phyloP scores from a whole-genome alignment of 345 rosid species.

The Excoecaria agallocha region DNA sequence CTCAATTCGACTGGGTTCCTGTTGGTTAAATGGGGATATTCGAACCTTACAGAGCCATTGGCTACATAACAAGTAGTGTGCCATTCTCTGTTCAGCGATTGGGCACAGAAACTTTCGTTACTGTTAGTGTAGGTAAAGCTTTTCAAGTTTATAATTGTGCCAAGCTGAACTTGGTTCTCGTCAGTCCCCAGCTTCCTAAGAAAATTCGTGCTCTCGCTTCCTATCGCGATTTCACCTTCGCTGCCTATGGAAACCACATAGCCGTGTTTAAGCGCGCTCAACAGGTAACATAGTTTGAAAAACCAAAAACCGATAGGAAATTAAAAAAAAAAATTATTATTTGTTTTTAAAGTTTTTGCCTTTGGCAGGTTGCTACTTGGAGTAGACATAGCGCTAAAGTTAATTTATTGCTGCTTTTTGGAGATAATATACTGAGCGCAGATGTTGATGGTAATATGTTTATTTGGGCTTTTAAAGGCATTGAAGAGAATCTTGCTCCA shows the following conservation, averaged over 20 bases:
- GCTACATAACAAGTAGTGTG: conserved; percentile 74
- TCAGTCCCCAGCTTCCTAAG: conserved; percentile 81
- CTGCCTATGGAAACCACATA: conserved; percentile 63
- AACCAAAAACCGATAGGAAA: not conserved
- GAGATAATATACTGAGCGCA: conserved; percentile 74
- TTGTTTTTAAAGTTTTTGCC: not conserved
- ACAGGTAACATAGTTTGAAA: conserved; percentile 42
- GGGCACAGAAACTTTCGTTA: conserved; percentile 87
- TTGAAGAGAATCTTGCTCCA: conserved; percentile 55
- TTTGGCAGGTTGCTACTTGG: conserved; percentile 76
- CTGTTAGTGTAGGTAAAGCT: conserved; percentile 91
- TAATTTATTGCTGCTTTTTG: conserved; percentile 66
- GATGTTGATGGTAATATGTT: conserved; percentile 72
- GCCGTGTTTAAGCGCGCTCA: conserved; percentile 83
- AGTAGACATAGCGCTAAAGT: conserved; percentile 77
- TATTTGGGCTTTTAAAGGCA: conserved; percentile 79
- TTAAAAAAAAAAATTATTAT: not conserved
- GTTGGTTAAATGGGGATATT: conserved; percentile 68
- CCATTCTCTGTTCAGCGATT: conserved; percentile 86
- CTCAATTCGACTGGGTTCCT: not conserved
- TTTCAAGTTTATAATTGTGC: conserved; percentile 92
- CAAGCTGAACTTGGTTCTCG: conserved; percentile 69
- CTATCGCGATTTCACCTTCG: conserved; percentile 82
- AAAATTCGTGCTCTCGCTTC: conserved; percentile 90
- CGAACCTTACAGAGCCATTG: conserved; percentile 87